A percentile compares a stretch with the other conserved stretches of the same genome.
Evolutionary conservation across 345 rosid species (phyloP).

Genomic region (Salix arbutifolia): DNA sequence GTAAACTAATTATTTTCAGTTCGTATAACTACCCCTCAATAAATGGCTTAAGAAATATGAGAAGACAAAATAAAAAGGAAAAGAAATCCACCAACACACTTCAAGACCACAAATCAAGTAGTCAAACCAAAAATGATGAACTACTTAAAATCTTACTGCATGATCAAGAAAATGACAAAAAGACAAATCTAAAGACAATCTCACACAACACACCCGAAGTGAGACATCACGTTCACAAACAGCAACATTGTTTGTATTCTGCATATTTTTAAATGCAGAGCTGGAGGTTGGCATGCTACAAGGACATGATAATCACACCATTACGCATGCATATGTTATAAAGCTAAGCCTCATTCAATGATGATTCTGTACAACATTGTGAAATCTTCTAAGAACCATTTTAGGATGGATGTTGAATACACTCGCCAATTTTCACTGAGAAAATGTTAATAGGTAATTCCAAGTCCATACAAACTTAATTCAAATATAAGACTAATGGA

Average conservation of each 20-base stretch:
- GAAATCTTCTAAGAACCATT: conserved; percentile 10
- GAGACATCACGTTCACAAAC: neutral
- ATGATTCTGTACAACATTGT: neutral
- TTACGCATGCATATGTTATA: neutral
- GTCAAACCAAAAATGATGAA: neutral
- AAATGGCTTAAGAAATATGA: neutral
- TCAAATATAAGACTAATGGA: neutral
- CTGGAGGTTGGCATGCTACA: neutral
- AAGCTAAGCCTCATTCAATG: neutral
- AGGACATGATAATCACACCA: neutral
- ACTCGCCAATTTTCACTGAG: conserved; percentile 4
- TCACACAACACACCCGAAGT: conserved; percentile 15
- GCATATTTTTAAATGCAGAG: neutral
- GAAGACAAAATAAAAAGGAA: neutral
- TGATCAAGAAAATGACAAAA: neutral
- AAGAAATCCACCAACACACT: neutral
- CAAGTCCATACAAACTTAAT: neutral
- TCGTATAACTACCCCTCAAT: neutral
- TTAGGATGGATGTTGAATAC: no score
- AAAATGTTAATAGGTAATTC: neutral
- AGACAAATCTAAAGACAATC: neutral
- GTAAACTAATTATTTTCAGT: neutral
- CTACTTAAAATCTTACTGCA: neutral
- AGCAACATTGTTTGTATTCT: no score
- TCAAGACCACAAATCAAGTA: neutral